Percentiles rank a stretch among this genome's conserved stretches.
Conservation (phyloP, 106 monocot species). For the Acorus calamus region DNA sequence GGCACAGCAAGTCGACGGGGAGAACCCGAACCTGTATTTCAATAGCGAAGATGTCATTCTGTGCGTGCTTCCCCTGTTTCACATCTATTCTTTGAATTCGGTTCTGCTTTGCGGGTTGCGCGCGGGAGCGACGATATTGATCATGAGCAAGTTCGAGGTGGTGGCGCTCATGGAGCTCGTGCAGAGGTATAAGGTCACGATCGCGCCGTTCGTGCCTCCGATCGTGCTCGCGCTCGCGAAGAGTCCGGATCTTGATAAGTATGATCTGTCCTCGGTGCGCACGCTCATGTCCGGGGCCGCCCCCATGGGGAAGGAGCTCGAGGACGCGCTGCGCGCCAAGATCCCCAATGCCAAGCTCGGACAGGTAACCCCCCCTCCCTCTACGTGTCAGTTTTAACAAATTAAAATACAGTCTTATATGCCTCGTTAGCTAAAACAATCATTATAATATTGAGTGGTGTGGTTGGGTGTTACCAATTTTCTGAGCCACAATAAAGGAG, state of each 20-base stretch:
- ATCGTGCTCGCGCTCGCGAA: conserved; percentile 52
- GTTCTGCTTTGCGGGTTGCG: conserved; percentile 64
- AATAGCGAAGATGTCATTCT: conserved; percentile 49
- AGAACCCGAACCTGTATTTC: conserved; percentile 63
- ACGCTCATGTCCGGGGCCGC: conserved; percentile 72
- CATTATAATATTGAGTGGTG: too few species aligned
- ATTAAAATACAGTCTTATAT: too few species aligned
- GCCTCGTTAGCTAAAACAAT: too few species aligned
- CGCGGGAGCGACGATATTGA: conserved; percentile 38
- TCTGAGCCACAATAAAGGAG: too few species aligned
- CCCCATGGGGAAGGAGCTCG: conserved; percentile 81
- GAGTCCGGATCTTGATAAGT: conserved; percentile 30
- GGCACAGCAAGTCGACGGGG: conserved; percentile 76
- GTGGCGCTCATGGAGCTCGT: conserved; percentile 56
- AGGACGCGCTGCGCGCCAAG: conserved; percentile 42
- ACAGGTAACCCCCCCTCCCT: conserved; percentile 26
- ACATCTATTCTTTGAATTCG: conserved; percentile 72
- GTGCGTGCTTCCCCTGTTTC: conserved; percentile 70
- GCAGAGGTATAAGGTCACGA: conserved; percentile 38
- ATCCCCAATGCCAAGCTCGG: conserved; percentile 59
- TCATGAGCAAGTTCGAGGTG: conserved; percentile 66
- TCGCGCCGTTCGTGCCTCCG: conserved; percentile 72
- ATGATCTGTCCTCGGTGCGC: conserved; percentile 51
- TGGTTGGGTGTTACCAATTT: too few species aligned
- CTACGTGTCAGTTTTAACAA: too few species aligned